phyloP scores from a whole-genome alignment of 768 basidiomycete species.

The Boletus rex-veris region DNA sequence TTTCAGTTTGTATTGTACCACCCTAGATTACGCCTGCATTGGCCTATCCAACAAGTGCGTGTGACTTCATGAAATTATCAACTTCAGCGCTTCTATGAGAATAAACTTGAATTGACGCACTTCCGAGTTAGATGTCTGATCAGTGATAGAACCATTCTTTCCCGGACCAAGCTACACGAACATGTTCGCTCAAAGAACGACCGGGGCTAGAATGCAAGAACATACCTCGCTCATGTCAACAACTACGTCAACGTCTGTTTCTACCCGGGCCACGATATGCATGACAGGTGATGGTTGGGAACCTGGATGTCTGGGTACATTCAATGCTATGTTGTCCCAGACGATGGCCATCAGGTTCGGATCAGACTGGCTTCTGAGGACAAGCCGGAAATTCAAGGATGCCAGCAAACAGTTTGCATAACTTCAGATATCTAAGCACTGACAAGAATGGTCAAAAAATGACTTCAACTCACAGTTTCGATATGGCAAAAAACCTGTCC shows the following conservation, averaged over 20 bases:
- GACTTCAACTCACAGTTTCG: slow-evolving; percentile 10
- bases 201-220: background rate
- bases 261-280: background rate
- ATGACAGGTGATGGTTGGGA: background rate
- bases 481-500: slow-evolving; percentile 10
- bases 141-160: no score
- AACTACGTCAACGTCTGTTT: background rate
- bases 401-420: slow-evolving; percentile 20
- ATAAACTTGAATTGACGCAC: no score
- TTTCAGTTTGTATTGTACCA: no score
- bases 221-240: background rate
- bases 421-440: background rate
- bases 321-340: background rate
- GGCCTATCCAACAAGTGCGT: no score
- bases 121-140: no score
- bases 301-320: background rate
- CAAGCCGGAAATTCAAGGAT: background rate
- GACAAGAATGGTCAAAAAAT: background rate
- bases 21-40: no score
- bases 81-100: no score
- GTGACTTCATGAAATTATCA: no score
- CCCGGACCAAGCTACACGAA: no score
- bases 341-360: background rate
- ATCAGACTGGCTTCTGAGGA: slow-evolving; percentile 6
- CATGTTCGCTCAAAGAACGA: no score